Percentiles rank a stretch among this genome's conserved stretches.
These are phyloP conservation scores for Lactuca sativa DNA, from an alignment of 129 eudicot genomes.

Conservation along the genomic window DNA sequence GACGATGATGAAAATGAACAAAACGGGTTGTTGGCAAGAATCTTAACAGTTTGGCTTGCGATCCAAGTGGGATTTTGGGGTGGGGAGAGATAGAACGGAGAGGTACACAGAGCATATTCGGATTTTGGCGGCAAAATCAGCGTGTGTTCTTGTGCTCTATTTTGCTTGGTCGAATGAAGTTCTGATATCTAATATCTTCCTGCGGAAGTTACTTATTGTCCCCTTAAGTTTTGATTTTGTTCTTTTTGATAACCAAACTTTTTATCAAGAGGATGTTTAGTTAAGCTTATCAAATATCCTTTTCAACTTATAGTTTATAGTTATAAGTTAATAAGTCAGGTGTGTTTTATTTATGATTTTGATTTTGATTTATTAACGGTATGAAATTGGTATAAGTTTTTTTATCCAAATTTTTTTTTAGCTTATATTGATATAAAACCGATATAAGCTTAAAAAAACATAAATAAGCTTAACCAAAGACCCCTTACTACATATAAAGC, in stretches of 20 bases:
- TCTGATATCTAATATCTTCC: conserved; percentile 12
- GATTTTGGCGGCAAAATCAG: conserved; percentile 56
- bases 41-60: conserved; percentile 17
- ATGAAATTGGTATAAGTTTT: too few species aligned
- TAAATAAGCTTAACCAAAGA: too few species aligned
- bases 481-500: too few species aligned
- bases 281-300: too few species aligned
- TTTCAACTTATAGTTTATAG: too few species aligned
- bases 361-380: too few species aligned
- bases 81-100: conserved; percentile 31
- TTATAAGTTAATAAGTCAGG: too few species aligned
- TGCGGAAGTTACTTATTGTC: neutral
- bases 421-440: too few species aligned
- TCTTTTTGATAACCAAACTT: neutral
- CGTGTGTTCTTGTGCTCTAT: conserved; percentile 25
- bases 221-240: neutral
- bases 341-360: too few species aligned
- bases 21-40: conserved; percentile 31
- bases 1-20: conserved; percentile 4
- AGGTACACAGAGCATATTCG: conserved; percentile 38
- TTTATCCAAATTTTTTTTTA: too few species aligned
- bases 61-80: conserved; percentile 11
- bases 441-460: too few species aligned
- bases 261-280: too few species aligned
- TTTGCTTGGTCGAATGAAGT: conserved; percentile 25